Percentiles rank a stretch among this genome's conserved stretches.
Conservation (phyloP, 2,329 filamentous ascomycete species). For the Diaporthe caulivora region DNA sequence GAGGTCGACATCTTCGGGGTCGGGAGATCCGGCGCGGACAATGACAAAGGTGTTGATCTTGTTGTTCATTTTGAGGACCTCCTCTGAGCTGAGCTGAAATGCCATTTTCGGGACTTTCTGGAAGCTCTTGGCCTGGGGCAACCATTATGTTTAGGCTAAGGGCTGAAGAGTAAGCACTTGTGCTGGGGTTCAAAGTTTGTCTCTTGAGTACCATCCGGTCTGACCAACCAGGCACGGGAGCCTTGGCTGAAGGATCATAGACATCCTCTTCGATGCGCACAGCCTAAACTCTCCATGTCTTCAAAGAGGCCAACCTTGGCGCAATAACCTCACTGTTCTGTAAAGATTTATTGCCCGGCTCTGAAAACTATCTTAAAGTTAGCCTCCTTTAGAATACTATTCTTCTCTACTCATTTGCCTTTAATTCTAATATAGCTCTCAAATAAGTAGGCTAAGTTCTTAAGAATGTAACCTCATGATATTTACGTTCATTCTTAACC, state of each 20-base stretch:
- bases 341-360: too few relatives aligned
- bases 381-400: too few relatives aligned
- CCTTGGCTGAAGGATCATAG: background rate
- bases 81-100: conserved; percentile 18
- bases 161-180: background rate
- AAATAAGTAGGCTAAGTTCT: too few relatives aligned
- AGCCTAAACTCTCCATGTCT: too few relatives aligned
- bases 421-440: too few relatives aligned
- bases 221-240: background rate
- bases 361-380: too few relatives aligned
- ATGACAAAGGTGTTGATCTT: conserved; percentile 36
- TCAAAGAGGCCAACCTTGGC: too few relatives aligned
- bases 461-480: too few relatives aligned
- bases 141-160: background rate
- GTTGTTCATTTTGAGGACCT: conserved; percentile 32
- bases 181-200: background rate
- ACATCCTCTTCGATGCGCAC: too few relatives aligned
- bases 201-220: background rate
- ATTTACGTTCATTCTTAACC: too few relatives aligned
- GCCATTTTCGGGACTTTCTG: conserved; percentile 12
- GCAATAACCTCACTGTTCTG: too few relatives aligned
- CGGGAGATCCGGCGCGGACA: background rate
- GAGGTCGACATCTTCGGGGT: conserved; percentile 32
- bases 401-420: too few relatives aligned
- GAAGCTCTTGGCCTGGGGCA: background rate